Evolutionary conservation across 345 rosid species (phyloP), one percentile per base, ranked within the genome.

Genomic region (Litchi chinensis): DNA sequence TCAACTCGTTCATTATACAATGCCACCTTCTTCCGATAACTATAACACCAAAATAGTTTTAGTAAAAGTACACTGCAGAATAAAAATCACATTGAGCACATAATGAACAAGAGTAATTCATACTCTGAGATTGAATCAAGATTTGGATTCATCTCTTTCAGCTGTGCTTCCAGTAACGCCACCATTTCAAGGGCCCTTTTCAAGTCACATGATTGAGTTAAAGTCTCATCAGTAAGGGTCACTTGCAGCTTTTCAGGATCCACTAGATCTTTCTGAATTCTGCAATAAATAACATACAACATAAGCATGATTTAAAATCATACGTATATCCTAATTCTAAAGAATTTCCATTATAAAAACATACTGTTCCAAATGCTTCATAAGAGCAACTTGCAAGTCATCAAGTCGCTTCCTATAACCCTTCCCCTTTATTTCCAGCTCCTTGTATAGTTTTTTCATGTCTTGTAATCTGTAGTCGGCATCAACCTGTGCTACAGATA

Each of bases 51-150:
- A 66, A 76, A 43, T 50, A 32, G 44, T 77, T 68, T 77, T 39
- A 54, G 71, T 57, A 24, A 8, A 81, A 43, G 26, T 41, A 63
- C 66, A 75, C 44, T 54, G 77, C 46, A 65, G 43, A 26, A 44
- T 22, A 22, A 57, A 68, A 73, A 70, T 78, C 41, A 70, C 15
- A 26, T 28, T 57, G 48, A 40, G 50, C 39, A 62, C 40, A 44
- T 21, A 39, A 71, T 0, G 52, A 46, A 63, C 37, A 9, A 79
- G 9, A 15, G 26, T 76, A 78, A 77, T 24, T 63, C 90, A 77
- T 91, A 96, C 99, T 94, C 97, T 44, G 99, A 82, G 11, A 96
- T 93, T 70, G 98, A 96, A 85, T 96, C 98, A 63, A 96, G 97
- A 85, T 96, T 96, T 73, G 99, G 99, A 81, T 89, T 93, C 92